Base-by-base conservation (phyloP, 2,329 filamentous ascomycete genomes). In the Zelopaecilomyces penicillatus region DNA sequence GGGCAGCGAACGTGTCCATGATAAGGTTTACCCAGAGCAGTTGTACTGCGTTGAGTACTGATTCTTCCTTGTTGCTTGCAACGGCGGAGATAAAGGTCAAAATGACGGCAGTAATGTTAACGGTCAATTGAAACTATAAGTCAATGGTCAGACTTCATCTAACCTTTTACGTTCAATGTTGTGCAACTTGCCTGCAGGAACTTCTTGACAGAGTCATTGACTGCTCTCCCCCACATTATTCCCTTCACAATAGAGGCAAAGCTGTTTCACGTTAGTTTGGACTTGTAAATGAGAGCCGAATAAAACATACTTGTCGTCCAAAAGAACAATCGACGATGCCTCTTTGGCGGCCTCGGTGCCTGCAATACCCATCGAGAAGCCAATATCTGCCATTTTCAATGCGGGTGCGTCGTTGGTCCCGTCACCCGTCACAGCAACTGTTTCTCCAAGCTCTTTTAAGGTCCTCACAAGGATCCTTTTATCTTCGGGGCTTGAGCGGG, bases 1-100 rank as follows among this genome's bases (percentile, higher is more conserved):
- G 73, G 10, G 80, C 80, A 2, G 80, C 80, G 48, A 83, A 81
- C 5, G 80, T 82, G 53, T 83, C 79, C 79, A 84, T 83, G 56
- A 83, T 83, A 39, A 84, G 64, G 56, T 84, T 84, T 41, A 83
- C 77, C 80, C 80, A 84, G 31, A 84, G 69, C 37, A 84, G 70
- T 53, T 84, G 81, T 1, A 83, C 79, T 1, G 82, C 79, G 1
- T 75, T 82, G 37, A 84, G 72, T 2, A 84, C 76, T 5, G 80
- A 77, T 29, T 70, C 62, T 63, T 75, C 73, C 8, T 74, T 65
- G 5, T 65, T 59, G 45, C 70, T 73, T 6, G 77, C 73, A 39
- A 84, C 75, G 3, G 81, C 77, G 2, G 80, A 78, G 50, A 83
- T 68, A 44, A 84, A 82, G 1, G 80, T 81, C 6, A 84, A 70